Base-by-base conservation (phyloP, 2,329 filamentous ascomycete species). In the Epichloe sp. region DNA sequence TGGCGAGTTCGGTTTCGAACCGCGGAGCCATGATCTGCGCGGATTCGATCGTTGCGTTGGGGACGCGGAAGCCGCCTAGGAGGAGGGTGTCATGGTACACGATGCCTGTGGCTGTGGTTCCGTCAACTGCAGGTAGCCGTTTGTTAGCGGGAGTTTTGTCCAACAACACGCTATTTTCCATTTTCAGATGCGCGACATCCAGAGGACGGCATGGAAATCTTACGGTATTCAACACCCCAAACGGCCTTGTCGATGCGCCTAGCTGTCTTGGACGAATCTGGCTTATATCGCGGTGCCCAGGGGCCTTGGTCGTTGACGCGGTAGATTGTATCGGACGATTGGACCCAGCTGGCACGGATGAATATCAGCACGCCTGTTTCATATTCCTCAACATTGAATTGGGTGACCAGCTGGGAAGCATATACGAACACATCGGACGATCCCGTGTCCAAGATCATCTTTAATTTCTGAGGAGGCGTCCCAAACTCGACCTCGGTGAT, bases 391-490 rank as follows among this genome's bases (percentile, higher is more conserved):
- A 19, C 23, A 12, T n/a, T 26, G 17, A 10, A 6, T n/a, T 3
- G 10, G 11, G 15, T 44, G 2, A 35, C 8, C 21, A n/a, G 26
- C 21, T 26, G 11, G 19, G 15, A 17, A 40, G 14, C 15, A 15
- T 19, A 10, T 45, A 80, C 84, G 77, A 76, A 93, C 83, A 77
- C 65, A 53, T 79, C 77, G 10, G 72, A 68, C 7, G 76, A 79
- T 11, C 76, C 77, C 2, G 75, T 78, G 56, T 78, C 76, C 23
- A 78, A 57, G n/a, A 75, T 69, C 42, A 78, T 59, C 45, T 69
- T 71, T 42, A 77, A 51, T 5, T 60, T 63, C 54, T 78, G 75
- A 1, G 71, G 67, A 0, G 75, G 75, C 14, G 65, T 72, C 10
- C 75, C 75, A 45, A 78, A 59, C 47, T 68, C 60, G 26, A 75